Evolutionary conservation across 2,329 filamentous ascomycete species (phyloP), one percentile per base, ranked within the genome.

Genomic region (Pezicula neosporulosa): DNA sequence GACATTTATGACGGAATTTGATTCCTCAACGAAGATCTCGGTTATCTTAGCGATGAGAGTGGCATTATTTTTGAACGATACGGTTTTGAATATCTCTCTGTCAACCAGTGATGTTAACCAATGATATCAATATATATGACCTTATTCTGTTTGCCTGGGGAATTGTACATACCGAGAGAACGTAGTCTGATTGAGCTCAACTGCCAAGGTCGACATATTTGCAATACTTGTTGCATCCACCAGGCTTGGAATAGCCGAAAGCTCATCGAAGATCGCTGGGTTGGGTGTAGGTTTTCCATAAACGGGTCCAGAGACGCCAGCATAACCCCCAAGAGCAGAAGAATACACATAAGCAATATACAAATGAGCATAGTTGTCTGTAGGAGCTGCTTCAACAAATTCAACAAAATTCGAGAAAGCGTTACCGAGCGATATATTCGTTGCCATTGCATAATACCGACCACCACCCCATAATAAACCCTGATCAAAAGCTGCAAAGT

Each of bases 401-500:
- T 36, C 21, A 4, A 53, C 48, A 30, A 58, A 61, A 13, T 57
- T 53, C 3, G 48, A 39, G 30, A 53, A 57, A 2, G 53, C 45
- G 3, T 59, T 50, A 12, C 45, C 48, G 8, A 60, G 44, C 5
- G 50, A 51, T 2, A 19, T 28, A 35, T 56, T 56, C 16, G 51
- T 55, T 3, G 28, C 37, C 5, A 51, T 39, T 3, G 39, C 27
- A 38, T 59, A 57, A 9, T 46, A 44, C 30, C 38, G 50, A 27
- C 42, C 50, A 15, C 61, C 61, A n/a, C 51, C 57, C 56, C 56
- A 60, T 10, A 63, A 37, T 3, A 41, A 16, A 3, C 56, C 54
- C 51, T 59, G 57, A 16, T 53, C 44, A 38, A 58, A 70, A 0
- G 72, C 72, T 52, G 71, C 66, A 7, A 80, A 62, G 15, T 72